Conservation (phyloP, 2,329 filamentous ascomycete species). For the Phialophora chinensis region DNA sequence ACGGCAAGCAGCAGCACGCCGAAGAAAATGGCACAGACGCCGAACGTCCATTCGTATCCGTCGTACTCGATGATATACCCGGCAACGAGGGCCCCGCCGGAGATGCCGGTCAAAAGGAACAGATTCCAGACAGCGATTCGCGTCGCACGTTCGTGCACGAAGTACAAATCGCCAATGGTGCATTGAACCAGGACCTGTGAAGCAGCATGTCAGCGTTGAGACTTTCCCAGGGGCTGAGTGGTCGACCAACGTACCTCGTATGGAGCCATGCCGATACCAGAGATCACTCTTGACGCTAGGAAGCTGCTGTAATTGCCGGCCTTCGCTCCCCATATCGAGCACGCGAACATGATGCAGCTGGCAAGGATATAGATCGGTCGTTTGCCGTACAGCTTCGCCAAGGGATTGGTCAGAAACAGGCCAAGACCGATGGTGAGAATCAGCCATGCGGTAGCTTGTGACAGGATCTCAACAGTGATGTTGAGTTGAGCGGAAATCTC, state of each 20-base stretch:
- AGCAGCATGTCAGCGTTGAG: not conserved
- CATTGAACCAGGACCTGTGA: conserved; percentile 55
- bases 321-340: conserved; percentile 47
- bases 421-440: conserved; percentile 44
- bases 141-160: conserved; percentile 46
- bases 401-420: conserved; percentile 48
- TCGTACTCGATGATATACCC: conserved; percentile 47
- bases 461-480: conserved; percentile 35
- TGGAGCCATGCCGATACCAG: conserved; percentile 52
- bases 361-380: conserved; percentile 51
- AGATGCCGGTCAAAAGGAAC: conserved; percentile 48
- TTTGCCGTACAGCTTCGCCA: conserved; percentile 52
- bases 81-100: conserved; percentile 49
- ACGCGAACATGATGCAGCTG: conserved; percentile 45
- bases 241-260: conserved; percentile 47
- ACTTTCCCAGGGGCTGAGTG: conserved; percentile 42
- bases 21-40: conserved; percentile 40
- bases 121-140: conserved; percentile 49
- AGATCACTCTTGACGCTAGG: conserved; percentile 51
- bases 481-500: conserved; percentile 46
- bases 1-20: conserved; percentile 44
- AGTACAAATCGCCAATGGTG: conserved; percentile 53
- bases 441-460: conserved; percentile 31
- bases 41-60: conserved; percentile 39
- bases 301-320: conserved; percentile 47